Base-by-base conservation (phyloP, 2,329 filamentous ascomycete genomes). In the Talaromyces islandicus region DNA sequence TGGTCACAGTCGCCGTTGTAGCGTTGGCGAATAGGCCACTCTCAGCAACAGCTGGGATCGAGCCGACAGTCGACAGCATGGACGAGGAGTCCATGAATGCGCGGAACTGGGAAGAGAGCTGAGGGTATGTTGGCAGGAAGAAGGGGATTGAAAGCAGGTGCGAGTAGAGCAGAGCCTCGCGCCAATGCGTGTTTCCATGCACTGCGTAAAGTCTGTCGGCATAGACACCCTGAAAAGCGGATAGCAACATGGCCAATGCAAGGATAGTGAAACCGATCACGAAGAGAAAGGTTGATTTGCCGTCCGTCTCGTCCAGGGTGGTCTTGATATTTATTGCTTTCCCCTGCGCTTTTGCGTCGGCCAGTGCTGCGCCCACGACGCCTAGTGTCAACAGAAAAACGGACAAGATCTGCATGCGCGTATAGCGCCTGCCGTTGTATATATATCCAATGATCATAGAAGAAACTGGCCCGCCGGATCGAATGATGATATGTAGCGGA, bases 141-240 rank as follows among this genome's bases (percentile, higher is more conserved):
- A 80, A 73, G 4, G 78, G 77, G 17, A 80, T 60, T 17, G 77
- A 79, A 35, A 81, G 73, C 9, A 72, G 73, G 65, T 88, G 86
- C 24, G 90, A 95, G 78, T 97, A 99, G 78, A 99, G 97, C 12
- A 99, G 82, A 65, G 96, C 96, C 74, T 97, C 94, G 67, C 88
- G 89, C 91, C 94, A 97, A 73, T 94, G 89, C 30, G 90, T 72
- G 21, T 76, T 89, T 6, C 92, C 92, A 73, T 96, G 92, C 60
- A 83, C 84, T 61, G 84, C 84, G 77, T 97, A 99, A 0, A 92
- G 91, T 65, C 92, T 87, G 73, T 99, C 92, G 0, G 93, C 93
- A 73, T 96, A 97, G 30, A 97, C 84, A 4, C 94, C 94, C 88
- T 97, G 97, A 69, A 92, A 89, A 24, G 94, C 92, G 7, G 92